Percentiles rank a stretch among this genome's conserved stretches.
Conservation (phyloP, 768 basidiomycete genomes). For the Serendipita sp. region DNA sequence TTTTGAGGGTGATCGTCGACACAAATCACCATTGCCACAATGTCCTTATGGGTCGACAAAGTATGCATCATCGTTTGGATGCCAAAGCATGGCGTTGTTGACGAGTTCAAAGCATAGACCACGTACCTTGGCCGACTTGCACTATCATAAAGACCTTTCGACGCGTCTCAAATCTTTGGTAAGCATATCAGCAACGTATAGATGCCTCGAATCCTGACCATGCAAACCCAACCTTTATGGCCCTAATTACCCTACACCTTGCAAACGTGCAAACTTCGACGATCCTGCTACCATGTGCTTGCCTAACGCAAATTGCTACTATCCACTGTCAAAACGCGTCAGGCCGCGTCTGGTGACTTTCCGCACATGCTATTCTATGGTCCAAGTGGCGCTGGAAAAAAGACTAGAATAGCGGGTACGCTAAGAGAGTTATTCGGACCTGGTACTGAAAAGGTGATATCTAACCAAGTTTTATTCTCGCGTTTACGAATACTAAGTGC, state of each 20-base stretch:
- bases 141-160: slow-evolving; percentile 76
- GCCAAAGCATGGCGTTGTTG: background rate
- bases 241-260: background rate
- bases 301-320: background rate
- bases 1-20: background rate
- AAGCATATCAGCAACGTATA: slow-evolving; percentile 9
- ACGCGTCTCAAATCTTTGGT: slow-evolving; percentile 66
- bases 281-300: background rate
- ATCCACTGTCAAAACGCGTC: background rate
- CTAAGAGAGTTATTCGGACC: slow-evolving; percentile 77
- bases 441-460: slow-evolving; percentile 73
- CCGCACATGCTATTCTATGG: slow-evolving; percentile 97
- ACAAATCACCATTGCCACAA: slow-evolving; percentile 20
- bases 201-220: slow-evolving; percentile 11
- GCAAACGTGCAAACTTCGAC: background rate
- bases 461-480: background rate
- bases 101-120: slow-evolving; percentile 54
- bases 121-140: slow-evolving; percentile 62
- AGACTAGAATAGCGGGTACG: slow-evolving; percentile 86
- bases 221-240: background rate
- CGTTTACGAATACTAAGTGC: no score
- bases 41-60: slow-evolving; percentile 42
- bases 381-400: slow-evolving; percentile 93
- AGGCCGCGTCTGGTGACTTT: slow-evolving; percentile 87
- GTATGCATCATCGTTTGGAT: slow-evolving; percentile 15